phyloP scores from a whole-genome alignment of 106 monocot species.

The Dioscorea dumetorum region DNA sequence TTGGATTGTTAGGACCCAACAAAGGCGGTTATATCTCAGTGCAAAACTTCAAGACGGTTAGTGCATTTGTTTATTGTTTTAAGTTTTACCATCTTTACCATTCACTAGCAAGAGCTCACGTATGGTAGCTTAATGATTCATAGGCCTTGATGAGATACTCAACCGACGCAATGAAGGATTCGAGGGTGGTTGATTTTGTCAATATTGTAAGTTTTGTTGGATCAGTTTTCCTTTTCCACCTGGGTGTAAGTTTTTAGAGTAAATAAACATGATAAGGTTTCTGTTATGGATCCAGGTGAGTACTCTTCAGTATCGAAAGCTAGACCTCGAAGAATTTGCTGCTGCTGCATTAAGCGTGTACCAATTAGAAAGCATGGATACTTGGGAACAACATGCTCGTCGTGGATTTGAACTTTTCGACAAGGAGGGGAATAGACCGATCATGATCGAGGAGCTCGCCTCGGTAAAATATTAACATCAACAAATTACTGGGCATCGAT shows the following conservation, averaged over 20 bases:
- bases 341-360: constrained; percentile 75
- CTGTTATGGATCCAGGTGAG: constrained; percentile 46
- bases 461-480: constrained; percentile 39
- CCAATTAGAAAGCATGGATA: constrained; percentile 73
- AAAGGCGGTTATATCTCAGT: constrained; percentile 72
- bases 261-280: constrained; percentile 3
- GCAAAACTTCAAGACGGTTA: constrained; percentile 70
- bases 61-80: not conserved
- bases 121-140: not conserved
- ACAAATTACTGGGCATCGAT: no score
- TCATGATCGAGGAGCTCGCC: constrained; percentile 97
- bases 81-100: no score
- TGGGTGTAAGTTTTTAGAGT: no score
- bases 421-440: constrained; percentile 82
- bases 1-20: constrained; percentile 68
- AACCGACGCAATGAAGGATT: constrained; percentile 96
- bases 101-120: no score
- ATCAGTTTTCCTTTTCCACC: no score
- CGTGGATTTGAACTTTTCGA: constrained; percentile 85
- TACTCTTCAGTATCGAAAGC: constrained; percentile 82
- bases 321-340: constrained; percentile 98
- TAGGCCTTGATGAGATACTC: constrained; percentile 73
- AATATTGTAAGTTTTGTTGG: constrained; percentile 31
- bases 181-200: constrained; percentile 86
- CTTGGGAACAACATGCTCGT: constrained; percentile 92